Percentiles rank a stretch among this genome's conserved stretches.
These are phyloP conservation scores for Neospermospora avenae DNA, from an alignment of 2,329 filamentous ascomycete species.

Conservation along the genomic window DNA sequence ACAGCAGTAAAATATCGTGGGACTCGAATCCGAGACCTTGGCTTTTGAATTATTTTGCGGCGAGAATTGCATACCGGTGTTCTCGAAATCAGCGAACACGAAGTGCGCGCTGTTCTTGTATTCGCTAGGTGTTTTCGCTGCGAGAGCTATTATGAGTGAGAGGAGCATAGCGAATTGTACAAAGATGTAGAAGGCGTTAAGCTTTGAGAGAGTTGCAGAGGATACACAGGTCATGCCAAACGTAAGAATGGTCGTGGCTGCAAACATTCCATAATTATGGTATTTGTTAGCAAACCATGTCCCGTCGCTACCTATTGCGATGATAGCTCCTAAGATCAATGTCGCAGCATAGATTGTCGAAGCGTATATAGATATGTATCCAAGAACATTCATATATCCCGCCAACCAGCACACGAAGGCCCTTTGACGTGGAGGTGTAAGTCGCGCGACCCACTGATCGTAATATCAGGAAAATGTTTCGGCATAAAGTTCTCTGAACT, in stretches of 20 bases:
- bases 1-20: too few relatives aligned
- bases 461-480: slow-evolving; percentile 6
- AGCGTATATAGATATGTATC: slow-evolving; percentile 35
- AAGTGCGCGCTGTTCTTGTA: slow-evolving; percentile 30
- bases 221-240: slow-evolving; percentile 35
- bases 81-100: slow-evolving; percentile 32
- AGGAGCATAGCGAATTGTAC: slow-evolving; percentile 34
- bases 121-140: slow-evolving; percentile 30
- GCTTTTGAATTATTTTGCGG: too few relatives aligned
- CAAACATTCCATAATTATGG: slow-evolving; percentile 35
- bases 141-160: slow-evolving; percentile 31
- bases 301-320: slow-evolving; percentile 28
- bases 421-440: slow-evolving; percentile 31
- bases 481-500: not conserved
- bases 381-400: slow-evolving; percentile 36
- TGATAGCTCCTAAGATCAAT: slow-evolving; percentile 31
- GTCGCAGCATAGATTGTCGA: slow-evolving; percentile 36
- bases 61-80: slow-evolving; percentile 17
- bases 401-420: slow-evolving; percentile 37
- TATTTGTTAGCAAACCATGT: slow-evolving; percentile 31
- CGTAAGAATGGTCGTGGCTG: slow-evolving; percentile 30
- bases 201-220: slow-evolving; percentile 28
- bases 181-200: slow-evolving; percentile 33
- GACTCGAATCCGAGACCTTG: too few relatives aligned
- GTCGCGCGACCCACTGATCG: slow-evolving; percentile 33